Evolutionary conservation across 1,284 basidiomycete species (phyloP), one percentile per base, ranked within the genome.

Genomic region (Naganishia sp.): DNA sequence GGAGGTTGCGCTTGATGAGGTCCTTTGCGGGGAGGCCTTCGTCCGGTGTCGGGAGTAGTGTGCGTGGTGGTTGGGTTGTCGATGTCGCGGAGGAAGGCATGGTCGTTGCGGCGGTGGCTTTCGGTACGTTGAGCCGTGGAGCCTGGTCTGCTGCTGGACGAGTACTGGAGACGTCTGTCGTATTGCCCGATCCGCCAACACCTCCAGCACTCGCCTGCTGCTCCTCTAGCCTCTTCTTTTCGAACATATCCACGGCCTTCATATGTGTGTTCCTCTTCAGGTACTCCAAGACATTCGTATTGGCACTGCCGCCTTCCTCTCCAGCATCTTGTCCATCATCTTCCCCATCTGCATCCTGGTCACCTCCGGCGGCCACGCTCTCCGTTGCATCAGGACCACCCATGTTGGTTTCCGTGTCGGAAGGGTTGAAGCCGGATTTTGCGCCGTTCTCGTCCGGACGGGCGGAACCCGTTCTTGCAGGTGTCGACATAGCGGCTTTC

Each of bases 1-100:
- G 55, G 83, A 79, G 77, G 66, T 78, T 79, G 45, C 77, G 70
- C 70, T 78, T 80, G 59, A 57, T 36, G 25, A 45, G 31, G 57
- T 66, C 65, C 33, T 53, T 57, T 23, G 52, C 56, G 55, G 39
- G 48, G 25, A 60, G 50, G 11, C 57, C 57, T 49, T 60, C 57
- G 18, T 48, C 57, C 3, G 57, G 57, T 13, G 46, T 49, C 1
- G 57, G 57, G 2, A 60, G 21, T n/a, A 10, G 57, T n/a, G 21
- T 15, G 10, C 50, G 50, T 10, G 45, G 31, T 10, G 36, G 45
- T 50, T 48, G 31, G 16, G 46, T 36, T 21, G 57, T 13, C 15
- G 45, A 49, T n/a, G 57, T 50, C 11, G 45, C 39, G 11, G 57
- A 49, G 13, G 57, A 49, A 21, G 57, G 57, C n/a, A n/a, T 39